Percentiles rank a stretch among this genome's conserved stretches.
Conservation (phyloP, 441 rosid genomes). For the Heliophila coronopifolia region DNA sequence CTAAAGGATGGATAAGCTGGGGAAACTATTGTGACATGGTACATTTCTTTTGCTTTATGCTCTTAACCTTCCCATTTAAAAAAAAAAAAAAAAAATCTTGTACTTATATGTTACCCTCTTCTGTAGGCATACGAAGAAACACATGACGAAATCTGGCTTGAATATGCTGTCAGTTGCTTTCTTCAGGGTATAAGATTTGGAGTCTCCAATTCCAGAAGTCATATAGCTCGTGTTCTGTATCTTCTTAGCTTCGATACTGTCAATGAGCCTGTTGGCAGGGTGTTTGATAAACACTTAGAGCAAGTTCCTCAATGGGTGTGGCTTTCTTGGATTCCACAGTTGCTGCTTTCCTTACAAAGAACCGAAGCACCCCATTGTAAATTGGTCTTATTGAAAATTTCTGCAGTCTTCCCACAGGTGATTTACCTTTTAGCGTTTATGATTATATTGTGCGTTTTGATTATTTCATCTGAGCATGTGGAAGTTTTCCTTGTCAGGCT, state of each 20-base stretch:
- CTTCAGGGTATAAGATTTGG: conserved; percentile 99
- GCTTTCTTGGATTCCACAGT: conserved; percentile 99
- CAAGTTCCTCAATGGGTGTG: conserved; percentile 98
- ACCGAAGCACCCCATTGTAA: conserved; percentile 96
- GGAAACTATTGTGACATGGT: conserved; percentile 97
- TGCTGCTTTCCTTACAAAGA: conserved; percentile 95
- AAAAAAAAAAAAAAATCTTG: too few species aligned
- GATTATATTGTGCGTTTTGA: conserved; percentile 16
- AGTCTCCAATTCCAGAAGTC: conserved; percentile 91
- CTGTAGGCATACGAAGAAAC: conserved; percentile 83
- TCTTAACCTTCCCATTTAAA: conserved; percentile 1
- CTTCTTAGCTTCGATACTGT: conserved; percentile 96
- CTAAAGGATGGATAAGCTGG: conserved; percentile 99
- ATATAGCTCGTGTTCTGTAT: conserved; percentile 90
- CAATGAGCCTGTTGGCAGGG: conserved; percentile 88
- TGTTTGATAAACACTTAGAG: conserved; percentile 87
- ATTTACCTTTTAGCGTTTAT: conserved; percentile 3
- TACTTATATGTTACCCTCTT: conserved; percentile 14
- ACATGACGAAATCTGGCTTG: conserved; percentile 92
- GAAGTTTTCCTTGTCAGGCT: conserved; percentile 47
- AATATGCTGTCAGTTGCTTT: conserved; percentile 95
- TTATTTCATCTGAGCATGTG: conserved; percentile 14
- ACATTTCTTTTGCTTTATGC: conserved; percentile 40
- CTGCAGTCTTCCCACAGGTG: conserved; percentile 90
- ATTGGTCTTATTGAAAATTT: conserved; percentile 83